Evolutionary conservation across 2,329 filamentous ascomycete genomes (phyloP).

Genomic region (Talaromyces sp.): DNA sequence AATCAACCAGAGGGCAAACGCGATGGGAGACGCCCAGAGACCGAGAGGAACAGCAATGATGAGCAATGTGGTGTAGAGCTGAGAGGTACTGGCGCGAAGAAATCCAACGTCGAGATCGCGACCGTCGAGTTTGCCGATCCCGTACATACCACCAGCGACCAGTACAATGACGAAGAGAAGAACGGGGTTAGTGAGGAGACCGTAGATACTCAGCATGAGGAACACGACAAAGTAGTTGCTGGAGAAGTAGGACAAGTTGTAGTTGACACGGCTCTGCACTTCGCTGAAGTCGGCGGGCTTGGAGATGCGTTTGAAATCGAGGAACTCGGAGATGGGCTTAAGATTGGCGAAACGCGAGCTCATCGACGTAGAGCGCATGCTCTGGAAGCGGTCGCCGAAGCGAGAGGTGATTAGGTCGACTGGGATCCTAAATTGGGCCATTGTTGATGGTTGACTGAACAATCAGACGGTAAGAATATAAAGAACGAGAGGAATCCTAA

Average conservation of each 20-base stretch:
- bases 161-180: constrained; percentile 92
- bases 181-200: constrained; percentile 78
- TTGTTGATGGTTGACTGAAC: constrained; percentile 41
- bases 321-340: constrained; percentile 85
- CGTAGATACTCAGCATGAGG: constrained; percentile 93
- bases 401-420: constrained; percentile 87
- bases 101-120: constrained; percentile 82
- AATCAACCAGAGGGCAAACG: constrained; percentile 89
- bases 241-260: constrained; percentile 95
- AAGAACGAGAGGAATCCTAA: background rate
- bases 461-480: background rate
- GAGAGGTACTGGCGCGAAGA: constrained; percentile 79
- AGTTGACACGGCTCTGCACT: constrained; percentile 88
- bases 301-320: constrained; percentile 91
- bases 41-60: constrained; percentile 79
- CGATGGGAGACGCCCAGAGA: constrained; percentile 78
- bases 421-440: constrained; percentile 89
- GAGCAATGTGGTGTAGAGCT: constrained; percentile 87
- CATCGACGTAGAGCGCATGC: constrained; percentile 74
- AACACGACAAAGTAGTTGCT: constrained; percentile 98
- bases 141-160: constrained; percentile 79
- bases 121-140: constrained; percentile 86
- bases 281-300: constrained; percentile 91
- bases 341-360: constrained; percentile 86
- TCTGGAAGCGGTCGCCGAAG: constrained; percentile 84